A percentile compares a stretch with the other conserved stretches of the same genome.
phyloP scores from a whole-genome alignment of 441 rosid species.

The Adansonia gregorii region DNA sequence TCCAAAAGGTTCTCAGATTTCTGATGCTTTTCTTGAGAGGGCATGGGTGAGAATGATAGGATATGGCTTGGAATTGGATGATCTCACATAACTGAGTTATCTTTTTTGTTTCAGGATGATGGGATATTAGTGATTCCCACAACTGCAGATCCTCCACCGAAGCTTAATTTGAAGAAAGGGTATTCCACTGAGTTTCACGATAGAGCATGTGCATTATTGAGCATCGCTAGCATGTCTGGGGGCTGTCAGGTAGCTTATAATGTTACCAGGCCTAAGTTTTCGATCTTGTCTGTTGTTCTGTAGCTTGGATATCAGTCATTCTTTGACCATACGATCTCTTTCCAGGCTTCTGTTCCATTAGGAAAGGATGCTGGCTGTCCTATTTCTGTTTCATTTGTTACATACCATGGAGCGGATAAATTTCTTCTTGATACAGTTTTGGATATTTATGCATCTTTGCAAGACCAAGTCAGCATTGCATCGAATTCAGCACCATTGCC shows the following conservation, averaged over 20 bases:
- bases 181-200: conserved; percentile 57
- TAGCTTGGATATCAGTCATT: conserved; percentile 13
- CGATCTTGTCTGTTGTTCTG: not conserved
- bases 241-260: conserved; percentile 76
- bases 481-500: conserved; percentile 55
- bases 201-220: conserved; percentile 58
- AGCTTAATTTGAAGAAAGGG: conserved; percentile 64
- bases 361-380: conserved; percentile 71
- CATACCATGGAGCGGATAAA: conserved; percentile 86
- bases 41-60: not conserved
- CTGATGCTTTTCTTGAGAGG: not conserved
- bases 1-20: not conserved
- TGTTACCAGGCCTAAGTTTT: conserved; percentile 26
- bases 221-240: conserved; percentile 93
- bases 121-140: conserved; percentile 84
- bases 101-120: conserved; percentile 59
- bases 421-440: conserved; percentile 86
- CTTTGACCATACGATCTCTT: conserved; percentile 24
- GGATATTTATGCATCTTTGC: conserved; percentile 79
- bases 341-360: conserved; percentile 79
- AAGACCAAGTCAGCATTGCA: conserved; percentile 66
- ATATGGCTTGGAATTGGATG: not conserved
- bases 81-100: not conserved
- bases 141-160: conserved; percentile 66
- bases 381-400: conserved; percentile 74